Evolutionary conservation across 73 alveolate genomes (phyloP).

Genomic region (Paramecium primaurelia): DNA sequence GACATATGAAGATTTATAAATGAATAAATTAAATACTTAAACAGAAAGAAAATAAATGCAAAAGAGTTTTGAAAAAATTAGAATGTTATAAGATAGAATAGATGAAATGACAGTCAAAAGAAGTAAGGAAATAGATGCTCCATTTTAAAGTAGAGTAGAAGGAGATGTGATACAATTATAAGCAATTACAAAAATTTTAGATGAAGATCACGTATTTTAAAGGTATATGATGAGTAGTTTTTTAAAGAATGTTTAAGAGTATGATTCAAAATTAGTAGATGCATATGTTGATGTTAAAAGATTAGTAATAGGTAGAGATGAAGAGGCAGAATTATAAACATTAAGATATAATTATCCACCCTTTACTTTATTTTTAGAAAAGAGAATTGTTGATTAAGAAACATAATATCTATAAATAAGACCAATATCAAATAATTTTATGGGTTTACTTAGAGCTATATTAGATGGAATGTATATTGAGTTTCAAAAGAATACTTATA

Average conservation of each 20-base stretch:
- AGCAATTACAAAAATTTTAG: not conserved
- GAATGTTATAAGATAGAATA: slow-evolving; percentile 32
- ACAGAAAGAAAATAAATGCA: not conserved
- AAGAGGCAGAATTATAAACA: slow-evolving; percentile 39
- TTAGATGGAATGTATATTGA: slow-evolving; percentile 44
- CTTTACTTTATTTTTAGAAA: not conserved
- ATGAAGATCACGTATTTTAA: slow-evolving; percentile 35
- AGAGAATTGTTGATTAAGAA: slow-evolving; percentile 5
- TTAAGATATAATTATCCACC: slow-evolving; percentile 30
- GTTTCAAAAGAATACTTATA: not conserved
- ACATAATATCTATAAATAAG: not conserved
- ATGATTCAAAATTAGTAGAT: slow-evolving; percentile 38
- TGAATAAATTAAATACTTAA: not conserved
- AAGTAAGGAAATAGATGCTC: slow-evolving; percentile 33
- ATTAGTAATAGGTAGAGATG: slow-evolving; percentile 1
- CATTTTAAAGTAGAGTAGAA: slow-evolving; percentile 8
- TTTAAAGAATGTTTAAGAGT: not conserved
- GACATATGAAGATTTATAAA: slow-evolving; percentile 6
- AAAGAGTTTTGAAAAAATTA: slow-evolving; percentile 3
- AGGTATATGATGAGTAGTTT: slow-evolving; percentile 51
- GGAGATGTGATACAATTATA: slow-evolving; percentile 27
- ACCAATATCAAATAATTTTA: not conserved
- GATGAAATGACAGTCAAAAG: slow-evolving; percentile 47
- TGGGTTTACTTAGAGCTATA: slow-evolving; percentile 21
- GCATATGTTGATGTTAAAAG: slow-evolving; percentile 34